Evolutionary conservation across 495 filamentous ascomycete genomes (phyloP).

Genomic region (Penicillium riverlandense): DNA sequence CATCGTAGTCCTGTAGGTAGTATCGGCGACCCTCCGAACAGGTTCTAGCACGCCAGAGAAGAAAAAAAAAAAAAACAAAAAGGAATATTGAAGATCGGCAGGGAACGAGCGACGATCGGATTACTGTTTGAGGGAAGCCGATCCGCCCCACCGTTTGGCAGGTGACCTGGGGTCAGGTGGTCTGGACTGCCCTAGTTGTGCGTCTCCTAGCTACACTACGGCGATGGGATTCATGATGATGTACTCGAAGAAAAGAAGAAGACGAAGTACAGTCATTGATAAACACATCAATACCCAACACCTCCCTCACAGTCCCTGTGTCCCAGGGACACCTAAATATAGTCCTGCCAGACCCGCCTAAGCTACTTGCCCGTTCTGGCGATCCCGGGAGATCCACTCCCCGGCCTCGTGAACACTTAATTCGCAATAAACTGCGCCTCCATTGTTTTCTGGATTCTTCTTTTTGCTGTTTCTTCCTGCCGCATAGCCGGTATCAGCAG

Average conservation of each 20-base stretch:
- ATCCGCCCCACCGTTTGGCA: constrained; percentile 4
- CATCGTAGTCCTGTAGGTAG: too few species aligned
- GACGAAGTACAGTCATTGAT: too few species aligned
- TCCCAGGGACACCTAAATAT: too few species aligned
- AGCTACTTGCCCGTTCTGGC: constrained; percentile 13
- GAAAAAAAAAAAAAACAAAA: too few species aligned
- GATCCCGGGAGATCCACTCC: constrained; percentile 3
- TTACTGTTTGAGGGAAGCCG: constrained; percentile 17
- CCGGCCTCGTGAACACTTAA: constrained; percentile 10
- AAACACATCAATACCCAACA: background rate
- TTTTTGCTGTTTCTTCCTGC: constrained; percentile 1
- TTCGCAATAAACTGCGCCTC: constrained; percentile 8
- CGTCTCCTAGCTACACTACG: too few species aligned
- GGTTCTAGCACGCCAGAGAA: background rate
- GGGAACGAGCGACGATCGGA: constrained; percentile 10
- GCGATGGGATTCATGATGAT: too few species aligned
- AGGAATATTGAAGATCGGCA: background rate
- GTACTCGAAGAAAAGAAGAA: too few species aligned
- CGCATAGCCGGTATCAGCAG: background rate
- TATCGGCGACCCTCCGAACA: too few species aligned
- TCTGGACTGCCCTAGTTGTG: too few species aligned
- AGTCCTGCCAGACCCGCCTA: background rate
- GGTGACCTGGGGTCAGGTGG: background rate
- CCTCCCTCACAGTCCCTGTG: background rate
- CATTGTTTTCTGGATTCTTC: constrained; percentile 8